Evolutionary conservation across 2,329 filamentous ascomycete species (phyloP).

Genomic region (Calonectria montana): DNA sequence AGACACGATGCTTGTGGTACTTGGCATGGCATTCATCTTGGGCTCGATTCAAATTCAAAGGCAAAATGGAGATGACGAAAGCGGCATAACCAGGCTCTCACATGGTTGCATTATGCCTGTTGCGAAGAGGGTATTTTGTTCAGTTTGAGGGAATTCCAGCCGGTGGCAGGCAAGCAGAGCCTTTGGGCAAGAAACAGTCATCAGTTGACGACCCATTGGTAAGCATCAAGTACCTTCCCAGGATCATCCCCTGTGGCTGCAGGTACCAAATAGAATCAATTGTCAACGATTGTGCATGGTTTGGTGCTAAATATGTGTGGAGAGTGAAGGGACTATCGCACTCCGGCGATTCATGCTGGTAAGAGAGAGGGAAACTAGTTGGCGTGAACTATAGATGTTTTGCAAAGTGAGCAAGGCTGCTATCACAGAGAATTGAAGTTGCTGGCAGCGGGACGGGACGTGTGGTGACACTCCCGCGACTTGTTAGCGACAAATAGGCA

Average conservation of each 20-base stretch:
- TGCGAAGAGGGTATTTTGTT: not conserved
- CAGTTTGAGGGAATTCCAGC: conserved; percentile 21
- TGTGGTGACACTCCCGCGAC: not conserved
- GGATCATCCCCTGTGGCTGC: conserved; percentile 15
- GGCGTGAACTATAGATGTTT: not conserved
- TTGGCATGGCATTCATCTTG: not conserved
- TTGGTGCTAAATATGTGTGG: not conserved
- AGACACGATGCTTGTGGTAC: not conserved
- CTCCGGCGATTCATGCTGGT: not conserved
- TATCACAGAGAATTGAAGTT: not conserved
- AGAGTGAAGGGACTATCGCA: not conserved
- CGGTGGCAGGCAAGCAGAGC: not conserved
- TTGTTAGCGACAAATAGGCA: not conserved
- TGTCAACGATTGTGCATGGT: not conserved
- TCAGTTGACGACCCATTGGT: not conserved
- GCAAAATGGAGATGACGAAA: not conserved
- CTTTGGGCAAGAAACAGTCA: conserved; percentile 2
- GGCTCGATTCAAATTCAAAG: no score
- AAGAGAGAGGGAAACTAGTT: not conserved
- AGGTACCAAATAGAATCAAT: conserved; percentile 19
- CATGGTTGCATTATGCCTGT: not conserved
- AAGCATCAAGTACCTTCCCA: not conserved
- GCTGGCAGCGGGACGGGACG: conserved; percentile 20
- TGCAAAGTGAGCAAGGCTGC: not conserved
- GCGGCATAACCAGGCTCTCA: not conserved